A percentile compares a stretch with the other conserved stretches of the same genome.
Conservation (phyloP, 2,329 filamentous ascomycete genomes). For the Colletotrichum lindemuthianum region DNA sequence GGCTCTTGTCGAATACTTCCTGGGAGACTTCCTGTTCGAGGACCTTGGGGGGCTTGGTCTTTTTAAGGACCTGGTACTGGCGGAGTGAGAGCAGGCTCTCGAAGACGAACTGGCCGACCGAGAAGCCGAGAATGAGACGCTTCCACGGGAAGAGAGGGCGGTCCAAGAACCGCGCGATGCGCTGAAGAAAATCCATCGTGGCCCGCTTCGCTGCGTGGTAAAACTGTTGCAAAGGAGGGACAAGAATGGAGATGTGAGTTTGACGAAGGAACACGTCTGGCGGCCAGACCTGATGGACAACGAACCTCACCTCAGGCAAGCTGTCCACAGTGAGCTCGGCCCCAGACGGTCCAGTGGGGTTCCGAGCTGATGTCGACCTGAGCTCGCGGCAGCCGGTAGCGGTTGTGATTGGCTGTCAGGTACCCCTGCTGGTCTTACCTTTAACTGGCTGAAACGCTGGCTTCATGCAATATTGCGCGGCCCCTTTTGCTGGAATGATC, state of each 20-base stretch:
- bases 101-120: slow-evolving; percentile 87
- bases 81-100: slow-evolving; percentile 90
- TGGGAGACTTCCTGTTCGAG: slow-evolving; percentile 88
- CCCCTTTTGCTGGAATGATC: background rate
- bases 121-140: slow-evolving; percentile 93
- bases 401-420: slow-evolving; percentile 16
- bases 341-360: slow-evolving; percentile 25
- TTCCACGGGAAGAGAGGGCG: slow-evolving; percentile 97
- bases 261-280: slow-evolving; percentile 10
- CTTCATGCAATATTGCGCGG: slow-evolving; percentile 6
- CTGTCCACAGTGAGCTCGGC: slow-evolving; percentile 32
- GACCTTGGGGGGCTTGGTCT: slow-evolving; percentile 83
- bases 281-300: slow-evolving; percentile 3
- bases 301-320: slow-evolving; percentile 25
- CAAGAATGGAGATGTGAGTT: slow-evolving; percentile 27
- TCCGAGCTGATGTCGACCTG: slow-evolving; percentile 12
- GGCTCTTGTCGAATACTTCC: slow-evolving; percentile 93
- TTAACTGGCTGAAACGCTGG: slow-evolving; percentile 27
- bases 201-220: slow-evolving; percentile 11
- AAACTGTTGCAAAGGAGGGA: slow-evolving; percentile 30
- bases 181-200: slow-evolving; percentile 51
- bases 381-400: slow-evolving; percentile 24
- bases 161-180: slow-evolving; percentile 87
- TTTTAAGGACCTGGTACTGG: slow-evolving; percentile 88
- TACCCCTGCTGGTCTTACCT: slow-evolving; percentile 2